These are phyloP conservation scores for Ogataea paraovalis DNA, from an alignment of 805 yeast genomes.

Conservation along the genomic window DNA sequence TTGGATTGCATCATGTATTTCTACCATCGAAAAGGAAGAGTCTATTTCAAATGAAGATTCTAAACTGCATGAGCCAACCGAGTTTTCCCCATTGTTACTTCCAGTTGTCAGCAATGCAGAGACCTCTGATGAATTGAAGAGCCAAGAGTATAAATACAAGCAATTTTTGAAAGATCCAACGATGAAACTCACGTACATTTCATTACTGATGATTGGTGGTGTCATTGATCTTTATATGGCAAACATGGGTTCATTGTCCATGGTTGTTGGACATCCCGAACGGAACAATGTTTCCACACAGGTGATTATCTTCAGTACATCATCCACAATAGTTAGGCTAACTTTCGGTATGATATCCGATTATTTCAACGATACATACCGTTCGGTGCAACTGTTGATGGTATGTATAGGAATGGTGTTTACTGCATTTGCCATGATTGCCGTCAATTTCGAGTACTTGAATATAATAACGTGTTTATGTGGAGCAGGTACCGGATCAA, in stretches of 20 bases:
- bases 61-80: neutral
- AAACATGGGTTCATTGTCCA: constrained; percentile 67
- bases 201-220: constrained; percentile 69
- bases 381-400: constrained; percentile 6
- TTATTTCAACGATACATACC: constrained; percentile 32
- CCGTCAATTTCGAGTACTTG: constrained; percentile 10
- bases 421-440: constrained; percentile 11
- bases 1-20: constrained; percentile 59
- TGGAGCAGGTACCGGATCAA: constrained; percentile 76
- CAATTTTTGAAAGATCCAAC: constrained; percentile 45
- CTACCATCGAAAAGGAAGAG: constrained; percentile 46
- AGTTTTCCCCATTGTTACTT: neutral
- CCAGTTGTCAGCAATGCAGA: neutral
- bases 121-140: neutral
- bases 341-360: constrained; percentile 65
- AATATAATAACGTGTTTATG: constrained; percentile 39
- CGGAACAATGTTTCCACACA: constrained; percentile 35
- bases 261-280: constrained; percentile 28
- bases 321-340: constrained; percentile 67
- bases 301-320: constrained; percentile 57
- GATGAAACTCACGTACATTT: constrained; percentile 58
- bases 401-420: constrained; percentile 8
- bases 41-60: constrained; percentile 28
- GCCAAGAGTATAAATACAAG: neutral
- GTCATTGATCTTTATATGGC: constrained; percentile 83